A percentile compares a stretch with the other conserved stretches of the same genome.
Conservation (phyloP, 495 filamentous ascomycete species). For the Xylaria sp. region DNA sequence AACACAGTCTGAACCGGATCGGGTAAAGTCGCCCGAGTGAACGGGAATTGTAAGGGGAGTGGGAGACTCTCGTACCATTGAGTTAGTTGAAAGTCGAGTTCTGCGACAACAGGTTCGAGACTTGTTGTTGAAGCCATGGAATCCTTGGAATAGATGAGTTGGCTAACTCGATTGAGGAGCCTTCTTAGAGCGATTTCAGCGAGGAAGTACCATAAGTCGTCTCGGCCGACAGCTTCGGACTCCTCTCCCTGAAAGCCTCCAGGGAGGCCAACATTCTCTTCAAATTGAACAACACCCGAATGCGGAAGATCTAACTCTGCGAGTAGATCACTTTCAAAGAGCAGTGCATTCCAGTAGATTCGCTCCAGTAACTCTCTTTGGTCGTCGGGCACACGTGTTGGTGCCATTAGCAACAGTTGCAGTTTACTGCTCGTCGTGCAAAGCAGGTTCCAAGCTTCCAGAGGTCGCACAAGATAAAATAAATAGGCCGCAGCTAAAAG, state of each 20-base stretch:
- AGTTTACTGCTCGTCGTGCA: constrained; percentile 81
- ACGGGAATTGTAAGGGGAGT: constrained; percentile 75
- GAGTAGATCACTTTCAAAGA: constrained; percentile 82
- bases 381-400: constrained; percentile 70
- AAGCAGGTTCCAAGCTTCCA: constrained; percentile 83
- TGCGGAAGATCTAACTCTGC: constrained; percentile 83
- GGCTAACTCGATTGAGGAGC: constrained; percentile 78
- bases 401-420: constrained; percentile 75
- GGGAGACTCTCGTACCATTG: constrained; percentile 86
- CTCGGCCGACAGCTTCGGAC: constrained; percentile 67
- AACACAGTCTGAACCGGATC: constrained; percentile 82
- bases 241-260: constrained; percentile 76
- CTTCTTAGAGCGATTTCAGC: constrained; percentile 80
- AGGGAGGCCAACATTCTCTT: constrained; percentile 79
- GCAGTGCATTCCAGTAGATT: constrained; percentile 83
- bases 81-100: constrained; percentile 80
- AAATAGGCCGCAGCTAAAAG: constrained; percentile 80
- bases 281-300: constrained; percentile 80
- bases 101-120: constrained; percentile 76
- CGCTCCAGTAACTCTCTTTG: constrained; percentile 75
- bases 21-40: constrained; percentile 65
- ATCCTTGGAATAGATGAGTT: constrained; percentile 81
- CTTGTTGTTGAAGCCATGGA: constrained; percentile 70
- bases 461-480: constrained; percentile 79
- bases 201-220: constrained; percentile 85